Base-by-base conservation (phyloP, 768 basidiomycete species). In the Suillus subluteus region DNA sequence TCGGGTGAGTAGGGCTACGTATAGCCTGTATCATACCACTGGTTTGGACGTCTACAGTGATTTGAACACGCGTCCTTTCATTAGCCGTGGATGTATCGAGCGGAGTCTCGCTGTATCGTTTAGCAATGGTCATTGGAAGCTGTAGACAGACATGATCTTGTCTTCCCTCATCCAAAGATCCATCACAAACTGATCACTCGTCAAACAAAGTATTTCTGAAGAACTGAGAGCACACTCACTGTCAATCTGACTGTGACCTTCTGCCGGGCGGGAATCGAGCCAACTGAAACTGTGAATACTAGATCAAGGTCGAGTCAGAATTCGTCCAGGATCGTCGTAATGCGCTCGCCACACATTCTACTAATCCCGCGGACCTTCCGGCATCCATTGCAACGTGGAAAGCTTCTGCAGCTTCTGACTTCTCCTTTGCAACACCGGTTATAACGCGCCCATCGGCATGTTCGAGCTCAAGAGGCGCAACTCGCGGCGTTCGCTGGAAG, bases 261-360 rank as follows among this genome's bases (percentile, higher is more conserved):
- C 48, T 80, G 70, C 2, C 68, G 67, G 0, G 83, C 76, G 38
- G 84, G 83, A 61, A 88, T 81, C 1, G 84, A 82, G 9, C 87
- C 88, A 4, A 88, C 70, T 2, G 87, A 88, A 46, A 88, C 84
- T 0, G 82, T 85, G 70, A 88, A 87, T 61, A 86, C 87, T 88
- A 12, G 23, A 58, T 41, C 21, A 35, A 35, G 3, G 2, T 43
- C 18, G 11, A 13, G 55, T 56, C 37, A 64, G 30, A 13, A 41
- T 15, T 26, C 18, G 13, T 48, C 50, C 8, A 35, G 21, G 54
- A 48, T 41, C 6, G 7, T 54, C 21, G 18, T 55, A 54, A 58
- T 23, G 23, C 26, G 43, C 37, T 55, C 0, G 82, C 79, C 2
- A 83, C 83, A 69, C 79, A 80, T 66, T 85, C 81, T 9, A 86